These are phyloP conservation scores for Daldinia concentrica DNA, from an alignment of 495 filamentous ascomycete genomes.

Conservation along the genomic window DNA sequence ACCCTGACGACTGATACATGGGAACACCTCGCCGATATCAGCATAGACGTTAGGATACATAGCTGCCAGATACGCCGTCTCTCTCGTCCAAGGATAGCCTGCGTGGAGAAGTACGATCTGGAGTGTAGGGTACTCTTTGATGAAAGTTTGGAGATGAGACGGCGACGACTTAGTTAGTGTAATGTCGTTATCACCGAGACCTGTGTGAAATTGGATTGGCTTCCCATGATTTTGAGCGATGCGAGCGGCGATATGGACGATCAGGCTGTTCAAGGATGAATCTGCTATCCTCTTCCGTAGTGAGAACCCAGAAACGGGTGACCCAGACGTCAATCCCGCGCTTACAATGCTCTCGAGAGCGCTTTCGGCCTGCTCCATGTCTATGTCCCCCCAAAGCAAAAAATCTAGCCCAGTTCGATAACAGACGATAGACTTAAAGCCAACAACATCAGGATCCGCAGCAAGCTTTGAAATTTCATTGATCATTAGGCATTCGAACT, in stretches of 20 bases:
- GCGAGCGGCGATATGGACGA: constrained; percentile 67
- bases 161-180: constrained; percentile 75
- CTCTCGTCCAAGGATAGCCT: constrained; percentile 83
- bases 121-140: constrained; percentile 71
- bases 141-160: constrained; percentile 77
- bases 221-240: constrained; percentile 60
- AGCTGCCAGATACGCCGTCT: constrained; percentile 82
- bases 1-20: constrained; percentile 79
- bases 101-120: constrained; percentile 85
- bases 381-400: constrained; percentile 18
- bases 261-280: constrained; percentile 69
- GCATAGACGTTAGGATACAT: constrained; percentile 86
- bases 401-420: constrained; percentile 81
- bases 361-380: constrained; percentile 37
- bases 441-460: constrained; percentile 74
- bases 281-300: constrained; percentile 63
- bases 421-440: constrained; percentile 87
- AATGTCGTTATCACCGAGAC: constrained; percentile 86
- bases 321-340: constrained; percentile 32
- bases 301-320: constrained; percentile 43
- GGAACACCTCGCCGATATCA: constrained; percentile 88
- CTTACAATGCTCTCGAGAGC: constrained; percentile 45
- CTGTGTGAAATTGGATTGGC: constrained; percentile 88
- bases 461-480: constrained; percentile 62
- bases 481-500: neutral